Evolutionary conservation across 129 eudicot species (phyloP), one percentile per base, ranked within the genome.

Genomic region (Calendula officinalis): DNA sequence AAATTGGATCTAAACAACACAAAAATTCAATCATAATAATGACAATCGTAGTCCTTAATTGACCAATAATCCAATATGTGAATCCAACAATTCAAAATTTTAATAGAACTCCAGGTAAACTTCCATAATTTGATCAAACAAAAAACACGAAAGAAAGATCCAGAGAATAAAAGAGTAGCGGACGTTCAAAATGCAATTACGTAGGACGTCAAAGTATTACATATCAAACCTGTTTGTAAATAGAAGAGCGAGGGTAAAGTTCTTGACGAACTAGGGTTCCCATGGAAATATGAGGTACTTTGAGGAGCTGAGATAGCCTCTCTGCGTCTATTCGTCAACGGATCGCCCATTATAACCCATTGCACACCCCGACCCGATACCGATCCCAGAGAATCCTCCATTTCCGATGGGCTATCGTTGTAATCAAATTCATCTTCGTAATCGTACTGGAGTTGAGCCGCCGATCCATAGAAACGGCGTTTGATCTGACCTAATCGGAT

Each of bases 331-430:
- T 79, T 82, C 11, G 88, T 86, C 71, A 65, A 75, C 17, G 94
- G 97, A 54, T 91, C 94, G n/a, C 95, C 97, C 68, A 91, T 76
- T 16, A 91, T 69, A 37, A 91, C 97, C 97, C 97, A 91, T 67
- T 91, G 95, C 3, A 91, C 94, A n/a, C 95, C 95, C 64, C 95
- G 80, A 42, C 73, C 83, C 5, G 82, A 66, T 12, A 69, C 81
- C 70, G 84, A 94, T 30, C 86, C 95, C 50, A 85, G 81, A 0
- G 87, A 82, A 16, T 77, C 97, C 75, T 72, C 80, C 64, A 73
- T 51, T 55, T 58, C 72, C 4, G 64, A 68, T 32, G 36, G 46
- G 10, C 60, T 67, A 38, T 54, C 65, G 34, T 72, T 64, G 9
- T 70, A 47, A 15, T 63, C 77, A 3, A 63, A 70, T 0, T 83